Percentiles rank a stretch among this genome's conserved stretches.
These are phyloP conservation scores for Craterostigma plantagineum DNA, from an alignment of 257 asterid species.

Conservation along the genomic window DNA sequence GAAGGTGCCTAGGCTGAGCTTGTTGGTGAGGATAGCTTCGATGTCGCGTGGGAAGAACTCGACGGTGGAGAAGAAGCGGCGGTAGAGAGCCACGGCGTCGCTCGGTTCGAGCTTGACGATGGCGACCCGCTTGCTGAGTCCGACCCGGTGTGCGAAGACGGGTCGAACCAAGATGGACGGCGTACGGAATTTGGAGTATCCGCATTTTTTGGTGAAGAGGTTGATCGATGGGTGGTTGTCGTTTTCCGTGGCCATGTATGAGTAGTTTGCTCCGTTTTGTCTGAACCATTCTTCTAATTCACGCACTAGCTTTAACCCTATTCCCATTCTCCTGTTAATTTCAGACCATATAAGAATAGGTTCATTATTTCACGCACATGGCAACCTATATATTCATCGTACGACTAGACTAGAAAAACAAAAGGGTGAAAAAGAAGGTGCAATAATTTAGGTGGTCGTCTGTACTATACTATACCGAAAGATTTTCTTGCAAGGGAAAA, in stretches of 20 bases:
- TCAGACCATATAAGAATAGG: no score
- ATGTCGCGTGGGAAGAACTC: slow-evolving; percentile 4
- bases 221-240: background rate
- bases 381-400: no score
- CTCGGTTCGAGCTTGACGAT: background rate
- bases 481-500: no score
- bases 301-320: background rate
- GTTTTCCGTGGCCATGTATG: slow-evolving; percentile 4
- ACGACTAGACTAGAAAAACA: no score
- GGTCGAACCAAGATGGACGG: background rate
- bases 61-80: background rate
- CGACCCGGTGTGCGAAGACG: background rate
- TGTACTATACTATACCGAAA: no score
- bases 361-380: no score
- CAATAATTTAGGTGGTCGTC: no score
- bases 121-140: background rate
- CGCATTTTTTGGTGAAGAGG: slow-evolving; percentile 5
- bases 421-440: no score
- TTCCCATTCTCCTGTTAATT: slow-evolving; percentile 1
- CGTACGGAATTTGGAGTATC: background rate
- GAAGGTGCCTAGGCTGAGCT: slow-evolving; percentile 4
- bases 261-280: background rate
- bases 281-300: background rate
- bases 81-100: background rate
- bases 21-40: background rate